Conservation (phyloP, 306 rosid genomes). For the Medicago lupulina region DNA sequence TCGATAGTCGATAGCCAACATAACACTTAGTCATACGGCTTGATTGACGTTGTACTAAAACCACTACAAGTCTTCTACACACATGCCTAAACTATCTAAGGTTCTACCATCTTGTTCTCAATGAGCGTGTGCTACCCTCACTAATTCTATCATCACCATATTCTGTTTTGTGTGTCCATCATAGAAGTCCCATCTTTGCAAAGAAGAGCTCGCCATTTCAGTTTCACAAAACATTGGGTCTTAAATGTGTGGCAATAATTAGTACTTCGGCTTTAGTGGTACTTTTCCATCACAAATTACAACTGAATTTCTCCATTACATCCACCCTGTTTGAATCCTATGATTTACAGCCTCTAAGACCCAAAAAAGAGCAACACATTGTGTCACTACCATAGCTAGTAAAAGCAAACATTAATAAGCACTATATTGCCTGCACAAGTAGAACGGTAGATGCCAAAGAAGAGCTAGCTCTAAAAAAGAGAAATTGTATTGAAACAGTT, state of each 20-base stretch:
- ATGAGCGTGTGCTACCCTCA: neutral
- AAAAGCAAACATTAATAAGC: neutral
- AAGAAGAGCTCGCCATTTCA: neutral
- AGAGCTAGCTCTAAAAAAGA: conserved; percentile 3
- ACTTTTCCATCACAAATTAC: neutral
- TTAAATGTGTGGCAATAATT: neutral
- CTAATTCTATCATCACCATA: neutral
- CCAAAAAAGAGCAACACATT: neutral
- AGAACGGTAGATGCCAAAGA: neutral
- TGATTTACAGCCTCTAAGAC: neutral
- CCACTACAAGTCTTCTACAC: neutral
- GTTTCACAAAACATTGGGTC: neutral
- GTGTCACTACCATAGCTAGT: neutral
- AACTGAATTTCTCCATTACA: neutral
- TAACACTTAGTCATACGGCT: neutral
- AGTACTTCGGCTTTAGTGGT: neutral
- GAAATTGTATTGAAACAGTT: conserved; percentile 4
- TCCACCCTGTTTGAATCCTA: neutral
- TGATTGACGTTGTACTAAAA: no score
- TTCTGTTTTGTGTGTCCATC: neutral
- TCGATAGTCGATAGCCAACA: neutral
- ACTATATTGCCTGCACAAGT: neutral
- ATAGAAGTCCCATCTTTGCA: neutral
- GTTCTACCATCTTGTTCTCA: neutral
- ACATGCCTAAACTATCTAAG: neutral